A percentile compares a stretch with the other conserved stretches of the same genome.
Conservation (phyloP, 2,329 filamentous ascomycete genomes). For the Phialophora tarda region DNA sequence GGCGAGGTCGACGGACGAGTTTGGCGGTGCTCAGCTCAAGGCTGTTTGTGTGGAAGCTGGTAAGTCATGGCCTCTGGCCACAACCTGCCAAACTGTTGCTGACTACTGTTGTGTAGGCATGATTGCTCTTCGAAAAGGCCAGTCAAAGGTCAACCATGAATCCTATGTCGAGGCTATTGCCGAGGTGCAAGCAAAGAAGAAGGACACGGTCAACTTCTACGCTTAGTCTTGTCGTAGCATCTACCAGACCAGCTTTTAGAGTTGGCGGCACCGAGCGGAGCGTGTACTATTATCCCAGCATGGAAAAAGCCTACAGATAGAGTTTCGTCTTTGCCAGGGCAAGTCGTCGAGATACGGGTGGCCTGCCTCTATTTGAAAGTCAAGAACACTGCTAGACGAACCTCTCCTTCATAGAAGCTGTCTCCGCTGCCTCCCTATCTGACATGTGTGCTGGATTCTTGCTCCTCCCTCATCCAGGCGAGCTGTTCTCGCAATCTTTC, state of each 20-base stretch:
- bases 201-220: conserved; percentile 65
- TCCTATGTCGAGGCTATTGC: conserved; percentile 98
- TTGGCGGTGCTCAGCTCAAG: conserved; percentile 96
- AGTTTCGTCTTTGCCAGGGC: neutral
- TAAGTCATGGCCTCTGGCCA: conserved; percentile 8
- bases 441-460: neutral
- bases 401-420: neutral
- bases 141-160: conserved; percentile 96
- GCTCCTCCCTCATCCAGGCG: neutral
- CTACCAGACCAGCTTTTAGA: neutral
- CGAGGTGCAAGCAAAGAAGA: conserved; percentile 89
- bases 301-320: neutral
- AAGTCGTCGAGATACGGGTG: neutral
- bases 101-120: conserved; percentile 64
- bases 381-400: neutral
- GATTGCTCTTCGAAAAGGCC: conserved; percentile 93
- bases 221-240: conserved; percentile 34
- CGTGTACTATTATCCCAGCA: conserved; percentile 18
- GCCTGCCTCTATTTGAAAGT: neutral
- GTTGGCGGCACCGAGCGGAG: conserved; percentile 5
- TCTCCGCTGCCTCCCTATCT: neutral
- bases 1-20: conserved; percentile 96
- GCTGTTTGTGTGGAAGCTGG: conserved; percentile 93
- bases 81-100: conserved; percentile 4
- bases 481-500: neutral